A percentile compares a stretch with the other conserved stretches of the same genome.
These are phyloP conservation scores for Calonectria honghensis DNA, from an alignment of 2,329 filamentous ascomycete genomes.

Conservation along the genomic window DNA sequence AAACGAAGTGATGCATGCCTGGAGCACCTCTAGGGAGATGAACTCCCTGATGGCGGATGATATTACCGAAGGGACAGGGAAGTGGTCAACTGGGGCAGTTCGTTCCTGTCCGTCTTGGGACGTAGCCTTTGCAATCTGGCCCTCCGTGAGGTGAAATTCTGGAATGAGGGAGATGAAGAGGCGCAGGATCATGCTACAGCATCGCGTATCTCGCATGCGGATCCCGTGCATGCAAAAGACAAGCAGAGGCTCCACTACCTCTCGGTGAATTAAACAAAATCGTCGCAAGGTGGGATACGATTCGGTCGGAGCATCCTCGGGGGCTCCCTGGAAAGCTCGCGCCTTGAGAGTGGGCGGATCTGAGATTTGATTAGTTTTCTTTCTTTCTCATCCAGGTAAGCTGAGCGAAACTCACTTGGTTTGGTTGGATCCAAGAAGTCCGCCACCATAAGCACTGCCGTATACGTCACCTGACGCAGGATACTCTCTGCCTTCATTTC, in stretches of 20 bases:
- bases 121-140: slow-evolving; percentile 53
- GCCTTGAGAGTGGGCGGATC: slow-evolving; percentile 58
- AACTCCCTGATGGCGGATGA: slow-evolving; percentile 87
- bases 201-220: slow-evolving; percentile 91
- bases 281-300: slow-evolving; percentile 80
- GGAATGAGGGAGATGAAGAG: slow-evolving; percentile 91
- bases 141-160: slow-evolving; percentile 80
- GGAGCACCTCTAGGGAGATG: slow-evolving; percentile 90
- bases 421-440: slow-evolving; percentile 87
- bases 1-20: slow-evolving; percentile 91
- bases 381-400: background rate
- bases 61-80: slow-evolving; percentile 71
- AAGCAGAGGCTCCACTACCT: slow-evolving; percentile 90
- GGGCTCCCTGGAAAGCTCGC: slow-evolving; percentile 53
- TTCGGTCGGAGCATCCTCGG: slow-evolving; percentile 56
- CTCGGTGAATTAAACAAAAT: slow-evolving; percentile 86
- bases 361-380: slow-evolving; percentile 47
- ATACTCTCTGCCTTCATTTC: slow-evolving; percentile 99
- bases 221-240: slow-evolving; percentile 94
- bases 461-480: slow-evolving; percentile 92
- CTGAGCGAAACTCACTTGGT: slow-evolving; percentile 70
- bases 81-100: slow-evolving; percentile 59
- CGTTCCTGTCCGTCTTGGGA: slow-evolving; percentile 53
- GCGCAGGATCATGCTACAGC: slow-evolving; percentile 88
- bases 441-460: slow-evolving; percentile 92